Evolutionary conservation across 2,329 filamentous ascomycete genomes (phyloP).

Genomic region (Aspergillus carbonarius): DNA sequence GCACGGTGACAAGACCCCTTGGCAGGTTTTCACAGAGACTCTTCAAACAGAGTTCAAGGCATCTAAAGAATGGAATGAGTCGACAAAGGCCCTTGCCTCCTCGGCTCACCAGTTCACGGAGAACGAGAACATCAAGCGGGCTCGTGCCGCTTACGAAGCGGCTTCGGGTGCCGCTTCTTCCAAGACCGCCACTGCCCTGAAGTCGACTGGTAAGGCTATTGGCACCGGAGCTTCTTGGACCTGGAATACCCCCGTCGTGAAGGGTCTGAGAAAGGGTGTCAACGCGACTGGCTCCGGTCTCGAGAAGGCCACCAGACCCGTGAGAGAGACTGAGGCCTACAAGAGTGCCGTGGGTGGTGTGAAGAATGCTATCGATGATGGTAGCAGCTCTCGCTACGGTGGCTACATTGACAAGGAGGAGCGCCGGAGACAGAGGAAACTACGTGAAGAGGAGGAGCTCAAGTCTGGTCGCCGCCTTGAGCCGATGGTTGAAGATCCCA

Average conservation of each 20-base stretch:
- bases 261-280: constrained; percentile 83
- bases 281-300: constrained; percentile 81
- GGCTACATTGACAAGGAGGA: constrained; percentile 98
- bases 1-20: constrained; percentile 96
- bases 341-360: constrained; percentile 63
- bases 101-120: constrained; percentile 89
- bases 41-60: constrained; percentile 90
- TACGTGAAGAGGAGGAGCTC: constrained; percentile 64
- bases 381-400: constrained; percentile 91
- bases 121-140: constrained; percentile 84
- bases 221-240: constrained; percentile 94
- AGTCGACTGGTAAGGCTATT: constrained; percentile 80
- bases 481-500: constrained; percentile 75
- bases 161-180: constrained; percentile 80
- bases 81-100: constrained; percentile 88
- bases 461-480: constrained; percentile 55
- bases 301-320: constrained; percentile 91
- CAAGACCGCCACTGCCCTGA: constrained; percentile 75
- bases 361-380: constrained; percentile 95
- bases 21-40: constrained; percentile 99
- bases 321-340: constrained; percentile 91
- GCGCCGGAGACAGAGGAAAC: constrained; percentile 73
- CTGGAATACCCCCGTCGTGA: constrained; percentile 92
- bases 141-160: constrained; percentile 80
- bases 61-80: constrained; percentile 99